Percentiles rank a stretch among this genome's conserved stretches.
These are phyloP conservation scores for Magnolia officinalis DNA, from an alignment of 164 flowering plant genomes.

Conservation along the genomic window DNA sequence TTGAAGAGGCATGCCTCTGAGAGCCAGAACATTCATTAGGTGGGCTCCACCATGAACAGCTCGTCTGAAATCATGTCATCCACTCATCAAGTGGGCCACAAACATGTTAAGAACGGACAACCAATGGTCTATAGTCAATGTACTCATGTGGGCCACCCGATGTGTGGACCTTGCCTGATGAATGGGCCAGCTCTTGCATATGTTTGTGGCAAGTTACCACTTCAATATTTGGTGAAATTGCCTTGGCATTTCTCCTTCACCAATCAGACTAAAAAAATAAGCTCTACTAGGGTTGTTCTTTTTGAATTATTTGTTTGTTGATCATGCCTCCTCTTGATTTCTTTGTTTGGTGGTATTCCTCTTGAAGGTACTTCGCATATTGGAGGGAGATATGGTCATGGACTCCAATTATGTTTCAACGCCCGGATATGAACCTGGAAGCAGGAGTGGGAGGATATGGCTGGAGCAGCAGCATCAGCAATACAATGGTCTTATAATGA, in stretches of 20 bases:
- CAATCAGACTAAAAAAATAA: no score
- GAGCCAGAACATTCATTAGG: neutral
- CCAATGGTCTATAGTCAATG: neutral
- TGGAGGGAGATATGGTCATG: slow-evolving; percentile 74
- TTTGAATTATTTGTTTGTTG: neutral
- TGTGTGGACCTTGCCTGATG: neutral
- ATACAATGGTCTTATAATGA: slow-evolving; percentile 41
- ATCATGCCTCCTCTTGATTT: neutral
- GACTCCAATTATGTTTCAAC: slow-evolving; percentile 52
- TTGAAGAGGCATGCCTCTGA: neutral
- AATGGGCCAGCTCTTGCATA: neutral
- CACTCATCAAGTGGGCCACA: neutral
- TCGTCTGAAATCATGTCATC: neutral
- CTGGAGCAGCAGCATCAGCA: slow-evolving; percentile 50
- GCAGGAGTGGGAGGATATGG: slow-evolving; percentile 60
- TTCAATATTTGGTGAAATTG: no score
- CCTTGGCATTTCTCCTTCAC: no score
- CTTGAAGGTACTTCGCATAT: slow-evolving; percentile 60
- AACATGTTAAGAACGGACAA: neutral
- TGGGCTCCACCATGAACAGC: neutral
- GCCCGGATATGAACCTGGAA: slow-evolving; percentile 49
- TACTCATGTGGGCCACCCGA: neutral
- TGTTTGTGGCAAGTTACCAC: neutral
- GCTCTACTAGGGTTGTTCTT: neutral
- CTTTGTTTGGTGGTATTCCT: neutral